phyloP scores from a whole-genome alignment of 2,329 filamentous ascomycete species.

The Colletotrichum melonis region DNA sequence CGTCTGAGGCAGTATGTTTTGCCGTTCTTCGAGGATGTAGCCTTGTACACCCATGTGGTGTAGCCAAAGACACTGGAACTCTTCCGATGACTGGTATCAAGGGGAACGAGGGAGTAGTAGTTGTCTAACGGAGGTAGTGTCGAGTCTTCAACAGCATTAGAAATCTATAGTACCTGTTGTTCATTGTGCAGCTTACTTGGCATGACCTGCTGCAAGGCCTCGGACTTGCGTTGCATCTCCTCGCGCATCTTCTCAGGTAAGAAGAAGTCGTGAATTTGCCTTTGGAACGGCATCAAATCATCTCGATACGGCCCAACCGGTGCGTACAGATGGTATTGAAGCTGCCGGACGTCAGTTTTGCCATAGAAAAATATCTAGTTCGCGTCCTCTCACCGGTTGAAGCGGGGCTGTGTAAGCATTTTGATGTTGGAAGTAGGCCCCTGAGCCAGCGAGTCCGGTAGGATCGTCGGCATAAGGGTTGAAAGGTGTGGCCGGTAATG shows the following conservation, averaged over 20 bases:
- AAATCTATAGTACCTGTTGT: background rate
- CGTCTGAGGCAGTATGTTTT: conserved; percentile 88
- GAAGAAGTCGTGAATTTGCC: conserved; percentile 91
- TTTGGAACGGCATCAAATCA: conserved; percentile 85
- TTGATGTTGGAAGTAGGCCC: conserved; percentile 75
- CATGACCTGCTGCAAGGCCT: conserved; percentile 86
- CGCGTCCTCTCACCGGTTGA: conserved; percentile 66
- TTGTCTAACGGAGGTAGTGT: conserved; percentile 85
- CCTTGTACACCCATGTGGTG: conserved; percentile 95
- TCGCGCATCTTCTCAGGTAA: conserved; percentile 87
- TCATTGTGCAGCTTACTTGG: conserved; percentile 67
- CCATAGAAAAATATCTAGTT: background rate
- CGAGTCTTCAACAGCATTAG: conserved; percentile 50
- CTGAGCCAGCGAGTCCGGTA: conserved; percentile 64
- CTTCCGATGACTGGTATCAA: conserved; percentile 85
- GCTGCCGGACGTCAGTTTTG: conserved; percentile 54
- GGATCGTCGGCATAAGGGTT: conserved; percentile 86
- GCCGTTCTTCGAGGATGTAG: conserved; percentile 87
- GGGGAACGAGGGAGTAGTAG: conserved; percentile 90
- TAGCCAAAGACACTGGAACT: conserved; percentile 86
- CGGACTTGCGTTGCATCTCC: conserved; percentile 88
- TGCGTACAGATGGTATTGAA: conserved; percentile 94
- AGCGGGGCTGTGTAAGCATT: conserved; percentile 61
- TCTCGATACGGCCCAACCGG: conserved; percentile 86
- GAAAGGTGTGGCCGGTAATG: conserved; percentile 62